These are phyloP conservation scores for Cardiospermum halicacabum DNA, from an alignment of 345 rosid species.

Conservation along the genomic window DNA sequence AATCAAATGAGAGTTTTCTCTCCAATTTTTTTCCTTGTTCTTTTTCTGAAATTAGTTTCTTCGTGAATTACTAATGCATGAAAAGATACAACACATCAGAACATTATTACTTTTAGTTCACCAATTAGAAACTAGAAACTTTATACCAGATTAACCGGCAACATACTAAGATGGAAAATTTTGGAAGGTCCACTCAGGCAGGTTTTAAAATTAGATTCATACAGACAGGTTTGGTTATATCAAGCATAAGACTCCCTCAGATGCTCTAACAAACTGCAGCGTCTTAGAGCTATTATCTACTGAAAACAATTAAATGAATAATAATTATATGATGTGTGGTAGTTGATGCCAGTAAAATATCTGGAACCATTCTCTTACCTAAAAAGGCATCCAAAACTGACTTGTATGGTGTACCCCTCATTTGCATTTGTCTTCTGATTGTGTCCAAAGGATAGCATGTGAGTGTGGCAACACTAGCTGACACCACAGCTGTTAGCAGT, in stretches of 20 bases:
- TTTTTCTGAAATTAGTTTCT: too few species aligned
- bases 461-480: constrained; percentile 81
- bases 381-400: constrained; percentile 79
- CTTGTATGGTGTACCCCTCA: constrained; percentile 85
- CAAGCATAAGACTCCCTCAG: neutral
- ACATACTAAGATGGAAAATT: neutral
- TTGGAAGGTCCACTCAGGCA: neutral
- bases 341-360: constrained; percentile 8
- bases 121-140: neutral
- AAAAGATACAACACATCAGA: neutral
- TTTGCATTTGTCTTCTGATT: constrained; percentile 95
- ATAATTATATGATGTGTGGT: constrained; percentile 1
- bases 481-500: constrained; percentile 72
- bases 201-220: neutral
- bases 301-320: neutral
- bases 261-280: neutral
- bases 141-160: neutral
- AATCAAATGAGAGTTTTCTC: neutral
- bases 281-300: neutral
- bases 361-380: constrained; percentile 32
- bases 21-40: too few species aligned
- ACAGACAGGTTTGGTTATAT: neutral
- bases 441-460: constrained; percentile 98
- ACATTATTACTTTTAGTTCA: neutral
- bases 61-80: too few species aligned